A percentile compares a stretch with the other conserved stretches of the same genome.
These are phyloP conservation scores for Ophiobolus disseminans DNA, from an alignment of 2,329 filamentous ascomycete genomes.

Conservation along the genomic window DNA sequence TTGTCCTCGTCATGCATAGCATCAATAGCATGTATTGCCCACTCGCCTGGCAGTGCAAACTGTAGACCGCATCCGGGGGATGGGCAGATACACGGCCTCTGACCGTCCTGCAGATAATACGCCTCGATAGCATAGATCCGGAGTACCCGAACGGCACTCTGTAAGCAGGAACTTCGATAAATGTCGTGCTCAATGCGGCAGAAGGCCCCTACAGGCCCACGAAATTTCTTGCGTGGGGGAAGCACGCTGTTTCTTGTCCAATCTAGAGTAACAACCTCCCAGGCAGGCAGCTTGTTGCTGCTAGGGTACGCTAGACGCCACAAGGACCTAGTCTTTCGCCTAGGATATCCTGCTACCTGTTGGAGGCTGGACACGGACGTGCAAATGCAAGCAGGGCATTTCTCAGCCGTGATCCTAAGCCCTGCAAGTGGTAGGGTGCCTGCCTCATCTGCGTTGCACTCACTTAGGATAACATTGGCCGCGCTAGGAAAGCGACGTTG, in stretches of 20 bases:
- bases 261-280: too few species aligned
- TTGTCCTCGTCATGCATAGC: neutral
- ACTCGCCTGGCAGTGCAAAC: slow-evolving; percentile 2
- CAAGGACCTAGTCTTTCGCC: neutral
- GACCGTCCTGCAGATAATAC: slow-evolving; percentile 4
- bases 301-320: neutral
- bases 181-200: neutral
- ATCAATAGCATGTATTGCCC: slow-evolving; percentile 1
- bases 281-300: slow-evolving; percentile 3
- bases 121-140: slow-evolving; percentile 6
- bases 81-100: slow-evolving; percentile 6
- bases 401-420: neutral
- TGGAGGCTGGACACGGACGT: neutral
- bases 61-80: neutral
- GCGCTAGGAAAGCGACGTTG: slow-evolving; percentile 7
- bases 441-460: neutral
- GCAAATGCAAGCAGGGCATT: neutral
- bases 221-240: too few species aligned
- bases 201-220: slow-evolving; percentile 10
- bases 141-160: neutral
- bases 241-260: too few species aligned
- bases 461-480: slow-evolving; percentile 12
- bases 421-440: neutral
- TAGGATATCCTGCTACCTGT: too few species aligned
- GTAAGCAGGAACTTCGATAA: neutral